These are phyloP conservation scores for Neofusicoccum umdonicola DNA, from an alignment of 2,329 filamentous ascomycete genomes.

Conservation along the genomic window DNA sequence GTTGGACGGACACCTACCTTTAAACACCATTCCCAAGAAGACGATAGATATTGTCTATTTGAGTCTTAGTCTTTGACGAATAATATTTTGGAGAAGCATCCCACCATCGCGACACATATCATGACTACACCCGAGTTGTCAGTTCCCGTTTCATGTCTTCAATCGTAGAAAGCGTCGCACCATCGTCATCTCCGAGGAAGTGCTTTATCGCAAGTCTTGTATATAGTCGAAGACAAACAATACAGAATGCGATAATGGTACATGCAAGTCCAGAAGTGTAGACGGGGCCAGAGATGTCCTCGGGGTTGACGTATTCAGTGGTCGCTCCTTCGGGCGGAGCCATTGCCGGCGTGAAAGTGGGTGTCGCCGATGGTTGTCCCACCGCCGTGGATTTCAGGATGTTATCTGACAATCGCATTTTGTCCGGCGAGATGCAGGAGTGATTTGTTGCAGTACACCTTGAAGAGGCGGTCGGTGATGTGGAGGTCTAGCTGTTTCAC, in stretches of 20 bases:
- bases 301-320: neutral
- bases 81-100: too few species aligned
- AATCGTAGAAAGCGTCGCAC: neutral
- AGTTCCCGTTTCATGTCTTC: neutral
- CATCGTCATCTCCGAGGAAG: neutral
- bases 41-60: too few species aligned
- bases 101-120: neutral
- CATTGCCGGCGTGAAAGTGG: neutral
- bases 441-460: too few species aligned
- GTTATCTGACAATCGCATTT: too few species aligned
- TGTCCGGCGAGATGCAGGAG: too few species aligned
- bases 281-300: neutral
- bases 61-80: too few species aligned
- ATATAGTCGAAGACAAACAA: neutral
- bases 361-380: neutral
- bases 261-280: neutral
- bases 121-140: neutral
- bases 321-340: neutral
- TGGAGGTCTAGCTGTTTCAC: too few species aligned
- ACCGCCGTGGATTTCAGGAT: too few species aligned
- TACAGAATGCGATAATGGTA: neutral
- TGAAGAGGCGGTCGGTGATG: too few species aligned
- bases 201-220: neutral
- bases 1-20: too few species aligned
- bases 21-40: too few species aligned